These are phyloP conservation scores for Fragaria iinumae DNA, from an alignment of 306 rosid species.

Conservation along the genomic window DNA sequence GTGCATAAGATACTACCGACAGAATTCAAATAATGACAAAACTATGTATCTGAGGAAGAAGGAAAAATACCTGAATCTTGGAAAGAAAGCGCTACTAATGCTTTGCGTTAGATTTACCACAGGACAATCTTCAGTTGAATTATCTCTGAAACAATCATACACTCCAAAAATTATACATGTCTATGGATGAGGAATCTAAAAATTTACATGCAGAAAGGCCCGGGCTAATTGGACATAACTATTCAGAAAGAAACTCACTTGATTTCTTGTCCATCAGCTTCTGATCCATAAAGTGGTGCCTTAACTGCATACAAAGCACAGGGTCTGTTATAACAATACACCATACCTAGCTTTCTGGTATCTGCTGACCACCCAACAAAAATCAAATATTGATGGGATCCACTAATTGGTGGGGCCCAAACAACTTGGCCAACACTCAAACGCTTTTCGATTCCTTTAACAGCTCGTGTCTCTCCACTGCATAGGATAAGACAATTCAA, in stretches of 20 bases:
- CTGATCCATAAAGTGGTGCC: slow-evolving; percentile 41
- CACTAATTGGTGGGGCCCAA: slow-evolving; percentile 64
- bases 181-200: background rate
- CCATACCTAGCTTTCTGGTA: slow-evolving; percentile 80
- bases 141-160: slow-evolving; percentile 38
- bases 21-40: background rate
- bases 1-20: background rate
- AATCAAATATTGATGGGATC: slow-evolving; percentile 55
- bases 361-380: slow-evolving; percentile 79
- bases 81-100: slow-evolving; percentile 73
- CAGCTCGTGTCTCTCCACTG: slow-evolving; percentile 71
- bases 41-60: slow-evolving; percentile 6
- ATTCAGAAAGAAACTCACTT: slow-evolving; percentile 49
- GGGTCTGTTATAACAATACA: slow-evolving; percentile 78
- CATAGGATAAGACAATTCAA: slow-evolving; percentile 13
- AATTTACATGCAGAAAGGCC: slow-evolving; percentile 11
- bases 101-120: slow-evolving; percentile 56
- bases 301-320: slow-evolving; percentile 65
- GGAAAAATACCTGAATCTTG: slow-evolving; percentile 67
- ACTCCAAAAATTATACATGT: slow-evolving; percentile 5
- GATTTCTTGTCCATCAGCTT: slow-evolving; percentile 38
- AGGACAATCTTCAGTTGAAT: slow-evolving; percentile 38
- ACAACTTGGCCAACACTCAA: slow-evolving; percentile 88
- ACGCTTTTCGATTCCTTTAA: slow-evolving; percentile 61
- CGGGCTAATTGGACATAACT: slow-evolving; percentile 3